A percentile compares a stretch with the other conserved stretches of the same genome.
Conservation (phyloP, 2,329 filamentous ascomycete genomes). For the Alternaria brassicicola region DNA sequence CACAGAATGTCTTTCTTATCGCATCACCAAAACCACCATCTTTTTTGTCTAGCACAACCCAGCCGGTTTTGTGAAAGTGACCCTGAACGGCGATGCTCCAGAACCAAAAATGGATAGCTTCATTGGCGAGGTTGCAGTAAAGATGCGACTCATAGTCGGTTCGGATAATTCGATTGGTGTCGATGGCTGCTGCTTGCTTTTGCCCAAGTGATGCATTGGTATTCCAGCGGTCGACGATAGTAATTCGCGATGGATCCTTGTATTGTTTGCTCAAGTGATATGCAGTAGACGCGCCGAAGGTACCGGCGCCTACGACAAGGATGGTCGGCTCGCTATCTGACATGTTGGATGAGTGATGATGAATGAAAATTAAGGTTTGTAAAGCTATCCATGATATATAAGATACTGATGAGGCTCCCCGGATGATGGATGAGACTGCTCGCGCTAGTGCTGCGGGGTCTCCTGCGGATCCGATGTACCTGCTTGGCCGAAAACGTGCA, state of each 20-base stretch:
- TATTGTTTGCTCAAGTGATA: constrained; percentile 63
- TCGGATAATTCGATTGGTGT: constrained; percentile 67
- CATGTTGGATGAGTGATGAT: constrained; percentile 4
- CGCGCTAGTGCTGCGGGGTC: constrained; percentile 15
- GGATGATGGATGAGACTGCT: constrained; percentile 7
- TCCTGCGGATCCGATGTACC: constrained; percentile 13
- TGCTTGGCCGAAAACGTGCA: constrained; percentile 11
- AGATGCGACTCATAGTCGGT: constrained; percentile 64
- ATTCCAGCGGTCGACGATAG: constrained; percentile 37
- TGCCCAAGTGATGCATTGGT: constrained; percentile 49
- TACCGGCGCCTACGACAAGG: constrained; percentile 68
- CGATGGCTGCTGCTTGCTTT: constrained; percentile 61
- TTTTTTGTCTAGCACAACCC: constrained; percentile 61
- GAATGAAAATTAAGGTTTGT: background rate
- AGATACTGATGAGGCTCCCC: constrained; percentile 2
- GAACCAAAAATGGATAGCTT: constrained; percentile 52
- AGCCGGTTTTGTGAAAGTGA: constrained; percentile 64
- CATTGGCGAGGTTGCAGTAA: constrained; percentile 59
- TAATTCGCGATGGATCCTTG: constrained; percentile 50
- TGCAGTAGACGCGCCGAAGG: constrained; percentile 71
- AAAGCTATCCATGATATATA: background rate
- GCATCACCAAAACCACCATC: constrained; percentile 56
- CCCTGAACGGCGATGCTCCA: constrained; percentile 34
- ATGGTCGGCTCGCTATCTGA: constrained; percentile 25
- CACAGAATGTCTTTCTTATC: constrained; percentile 61